phyloP scores from a whole-genome alignment of 2,329 filamentous ascomycete species.

The Alternaria viburni region DNA sequence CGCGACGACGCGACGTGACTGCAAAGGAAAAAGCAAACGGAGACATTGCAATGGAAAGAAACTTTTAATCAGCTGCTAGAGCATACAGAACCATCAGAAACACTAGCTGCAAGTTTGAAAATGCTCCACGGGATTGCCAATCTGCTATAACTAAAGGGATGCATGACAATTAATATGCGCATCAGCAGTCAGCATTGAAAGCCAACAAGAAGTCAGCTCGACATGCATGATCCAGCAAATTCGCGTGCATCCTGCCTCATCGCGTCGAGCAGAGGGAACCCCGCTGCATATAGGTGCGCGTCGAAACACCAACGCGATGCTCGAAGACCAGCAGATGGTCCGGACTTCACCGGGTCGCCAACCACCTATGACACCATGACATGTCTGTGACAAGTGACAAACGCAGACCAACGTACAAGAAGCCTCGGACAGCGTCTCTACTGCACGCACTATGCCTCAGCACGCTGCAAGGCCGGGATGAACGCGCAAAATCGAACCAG shows the following conservation, averaged over 20 bases:
- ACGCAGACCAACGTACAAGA: background rate
- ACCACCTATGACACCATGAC: slow-evolving; percentile 7
- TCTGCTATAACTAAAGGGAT: background rate
- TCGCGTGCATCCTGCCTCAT: slow-evolving; percentile 36
- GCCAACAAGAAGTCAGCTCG: background rate
- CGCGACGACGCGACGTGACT: background rate
- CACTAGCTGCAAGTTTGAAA: background rate
- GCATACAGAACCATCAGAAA: background rate
- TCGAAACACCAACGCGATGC: slow-evolving; percentile 27
- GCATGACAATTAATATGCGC: background rate
- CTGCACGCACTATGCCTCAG: slow-evolving; percentile 2
- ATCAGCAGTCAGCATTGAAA: slow-evolving; percentile 6
- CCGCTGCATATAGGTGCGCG: slow-evolving; percentile 20
- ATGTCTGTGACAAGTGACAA: background rate
- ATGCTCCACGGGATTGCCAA: background rate
- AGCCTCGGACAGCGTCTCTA: background rate
- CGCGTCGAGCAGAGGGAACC: slow-evolving; percentile 24
- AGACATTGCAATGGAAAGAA: background rate
- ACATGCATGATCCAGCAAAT: slow-evolving; percentile 9
- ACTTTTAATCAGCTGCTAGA: background rate
- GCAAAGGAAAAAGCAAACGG: background rate
- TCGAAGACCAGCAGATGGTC: slow-evolving; percentile 9
- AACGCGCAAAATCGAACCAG: slow-evolving; percentile 11
- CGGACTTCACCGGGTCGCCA: background rate
- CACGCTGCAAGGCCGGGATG: slow-evolving; percentile 13